phyloP scores from a whole-genome alignment of 768 basidiomycete genomes.

The Hydnomerulius pinastri region DNA sequence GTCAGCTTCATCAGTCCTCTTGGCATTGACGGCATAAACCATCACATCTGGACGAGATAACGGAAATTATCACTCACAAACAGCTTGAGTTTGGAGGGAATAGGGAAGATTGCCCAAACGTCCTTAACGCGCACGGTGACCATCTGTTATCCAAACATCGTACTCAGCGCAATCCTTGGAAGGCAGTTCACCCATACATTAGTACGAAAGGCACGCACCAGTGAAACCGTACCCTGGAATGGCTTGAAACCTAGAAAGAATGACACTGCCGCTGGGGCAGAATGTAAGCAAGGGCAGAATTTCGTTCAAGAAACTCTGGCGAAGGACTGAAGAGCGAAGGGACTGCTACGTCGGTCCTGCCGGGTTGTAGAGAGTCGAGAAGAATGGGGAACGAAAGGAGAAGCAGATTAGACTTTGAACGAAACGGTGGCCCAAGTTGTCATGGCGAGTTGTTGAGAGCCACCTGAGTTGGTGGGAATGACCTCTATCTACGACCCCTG shows the following conservation, averaged over 20 bases:
- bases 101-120: slow-evolving; percentile 38
- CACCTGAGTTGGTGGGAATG: no score
- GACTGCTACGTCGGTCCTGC: slow-evolving; percentile 37
- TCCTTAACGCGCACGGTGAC: slow-evolving; percentile 42
- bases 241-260: slow-evolving; percentile 25
- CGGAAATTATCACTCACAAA: slow-evolving; percentile 40
- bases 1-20: background rate
- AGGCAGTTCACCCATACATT: background rate
- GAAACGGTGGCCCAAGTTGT: background rate
- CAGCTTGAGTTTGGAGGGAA: slow-evolving; percentile 44
- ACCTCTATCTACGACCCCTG: no score
- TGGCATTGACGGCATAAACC: background rate
- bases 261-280: slow-evolving; percentile 49
- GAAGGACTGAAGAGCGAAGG: slow-evolving; percentile 10
- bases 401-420: background rate
- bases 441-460: no score
- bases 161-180: background rate
- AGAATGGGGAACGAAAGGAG: slow-evolving; percentile 26
- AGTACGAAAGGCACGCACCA: background rate
- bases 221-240: background rate
- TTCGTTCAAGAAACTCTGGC: slow-evolving; percentile 24
- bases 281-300: slow-evolving; percentile 18
- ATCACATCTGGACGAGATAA: background rate
- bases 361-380: slow-evolving; percentile 28
- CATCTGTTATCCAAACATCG: background rate